Base-by-base conservation (phyloP, 345 rosid genomes). In the Ceriops zippeliana region DNA sequence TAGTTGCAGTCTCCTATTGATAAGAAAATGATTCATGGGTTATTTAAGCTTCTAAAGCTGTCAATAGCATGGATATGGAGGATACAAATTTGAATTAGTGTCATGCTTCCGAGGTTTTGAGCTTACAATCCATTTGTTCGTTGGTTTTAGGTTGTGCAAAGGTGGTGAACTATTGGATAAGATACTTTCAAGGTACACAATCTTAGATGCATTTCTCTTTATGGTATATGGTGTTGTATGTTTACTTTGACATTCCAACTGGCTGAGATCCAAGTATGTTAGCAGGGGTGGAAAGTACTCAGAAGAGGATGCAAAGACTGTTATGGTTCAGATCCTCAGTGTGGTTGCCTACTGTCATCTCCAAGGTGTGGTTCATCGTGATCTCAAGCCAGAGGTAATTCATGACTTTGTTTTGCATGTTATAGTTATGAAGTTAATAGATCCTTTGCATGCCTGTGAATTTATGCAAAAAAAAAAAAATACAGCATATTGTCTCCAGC, bases 291-390 rank as follows among this genome's bases (percentile, higher is more conserved):
- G 99, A 62, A 91, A 88, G 76, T 95, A 89, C 85, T 70, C 99
- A 17, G 99, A 93, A 81, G 96, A 89, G 70, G 99, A 93, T 80
- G 97, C 99, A 63, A 93, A 84, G 73, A 76, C 73, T 64, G 91
- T 93, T 53, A 84, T 93, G 88, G 82, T 91, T 86, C 99, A 93
- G 82, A 88, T 91, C 75, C 79, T 93, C 65, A 88, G 80, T 79
- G 91, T 89, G 47, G 92, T 85, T 64, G 86, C 98, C 0, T 91
- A 84, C 75, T 93, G 97, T 77, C 98, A 93, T 81, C 87, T 89
- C 62, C 99, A 93, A 86, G 99, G 99, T 54, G 96, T 93, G 49
- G 97, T 93, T 80, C 99, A 93, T 83, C 99, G 99, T 42, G 99
- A 93, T 78, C 92, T 93, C 54, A 93, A 93, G 87, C 99, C 99